Conservation (phyloP, 2,329 filamentous ascomycete species). For the Aspergillus candidus region DNA sequence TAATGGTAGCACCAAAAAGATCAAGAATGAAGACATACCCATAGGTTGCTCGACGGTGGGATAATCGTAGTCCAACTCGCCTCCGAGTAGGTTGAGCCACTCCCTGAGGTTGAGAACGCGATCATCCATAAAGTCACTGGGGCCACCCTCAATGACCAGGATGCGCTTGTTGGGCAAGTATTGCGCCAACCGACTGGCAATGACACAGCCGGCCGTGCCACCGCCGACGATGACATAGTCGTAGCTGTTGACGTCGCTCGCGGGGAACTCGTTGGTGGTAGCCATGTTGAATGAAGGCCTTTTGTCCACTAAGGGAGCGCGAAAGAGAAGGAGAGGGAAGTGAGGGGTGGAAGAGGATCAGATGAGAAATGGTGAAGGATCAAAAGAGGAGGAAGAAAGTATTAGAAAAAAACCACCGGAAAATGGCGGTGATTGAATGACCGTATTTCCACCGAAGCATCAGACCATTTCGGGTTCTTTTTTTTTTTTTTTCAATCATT, state of each 20-base stretch:
- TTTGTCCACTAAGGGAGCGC: no score
- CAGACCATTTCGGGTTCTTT: not conserved
- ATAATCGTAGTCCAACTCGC: constrained; percentile 88
- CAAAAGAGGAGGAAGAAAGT: constrained; percentile 2
- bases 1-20: not conserved
- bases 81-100: constrained; percentile 78
- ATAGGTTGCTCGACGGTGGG: constrained; percentile 82
- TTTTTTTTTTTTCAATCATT: constrained; percentile 4
- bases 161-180: constrained; percentile 78
- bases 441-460: constrained; percentile 1
- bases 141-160: constrained; percentile 80
- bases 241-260: constrained; percentile 60
- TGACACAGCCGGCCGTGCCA: constrained; percentile 79
- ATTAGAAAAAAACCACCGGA: not conserved
- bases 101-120: constrained; percentile 79
- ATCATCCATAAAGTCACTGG: constrained; percentile 83
- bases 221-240: constrained; percentile 84
- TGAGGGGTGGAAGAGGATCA: constrained; percentile 6
- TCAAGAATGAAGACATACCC: constrained; percentile 38
- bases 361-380: constrained; percentile 2
- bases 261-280: constrained; percentile 62
- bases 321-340: constrained; percentile 6
- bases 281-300: constrained; percentile 41
- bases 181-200: constrained; percentile 71
- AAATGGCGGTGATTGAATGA: constrained; percentile 5